Base-by-base conservation (phyloP, 345 rosid species). In the Turritis glabra region DNA sequence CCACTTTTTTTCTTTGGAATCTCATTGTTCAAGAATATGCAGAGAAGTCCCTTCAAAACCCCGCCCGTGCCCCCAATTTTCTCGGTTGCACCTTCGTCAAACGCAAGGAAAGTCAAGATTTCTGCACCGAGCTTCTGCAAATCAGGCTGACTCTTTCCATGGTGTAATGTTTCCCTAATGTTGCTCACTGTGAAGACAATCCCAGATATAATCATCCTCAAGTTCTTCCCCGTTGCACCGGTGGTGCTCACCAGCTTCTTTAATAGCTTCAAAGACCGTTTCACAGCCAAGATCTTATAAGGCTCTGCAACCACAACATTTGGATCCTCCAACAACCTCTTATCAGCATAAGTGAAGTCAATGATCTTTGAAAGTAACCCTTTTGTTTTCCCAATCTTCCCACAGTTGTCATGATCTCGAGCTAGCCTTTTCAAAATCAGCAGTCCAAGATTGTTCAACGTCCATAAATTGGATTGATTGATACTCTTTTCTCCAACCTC, bases 41-140 rank as follows among this genome's bases (percentile, higher is more conserved):
- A 75, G 59, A 91, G 67, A 72, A 94, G 79, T 68, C 91, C 98
- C 79, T 80, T 86, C 1, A 94, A 84, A 43, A 94, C 68, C 37
- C 97, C 93, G 0, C 98, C 97, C 0, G 98, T 90, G 46, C 93
- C 93, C 0, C 98, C 98, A 21, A 91, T 90, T 56, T 83, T 85
- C 84, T 91, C 93, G 3, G 81, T 90, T 52, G 97, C 91, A 8
- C 84, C 89, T 67, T 80, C 91, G 40, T 91, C 98, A 46, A 86
- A 66, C 5, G 95, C 96, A 38, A 91, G 85, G 69, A 78, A 82
- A 22, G 90, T 90, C 59, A 94, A 64, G 60, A 94, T 90, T 48
- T 94, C 90, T 51, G 88, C 88, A 66, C 89, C 62, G 1, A 90
- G 82, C 64, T 80, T 90, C 72, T 91, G 96, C 73, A 91, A 78